Conservation (phyloP, 1,139 yeast genomes). For the Kluyveromyces sp. region DNA sequence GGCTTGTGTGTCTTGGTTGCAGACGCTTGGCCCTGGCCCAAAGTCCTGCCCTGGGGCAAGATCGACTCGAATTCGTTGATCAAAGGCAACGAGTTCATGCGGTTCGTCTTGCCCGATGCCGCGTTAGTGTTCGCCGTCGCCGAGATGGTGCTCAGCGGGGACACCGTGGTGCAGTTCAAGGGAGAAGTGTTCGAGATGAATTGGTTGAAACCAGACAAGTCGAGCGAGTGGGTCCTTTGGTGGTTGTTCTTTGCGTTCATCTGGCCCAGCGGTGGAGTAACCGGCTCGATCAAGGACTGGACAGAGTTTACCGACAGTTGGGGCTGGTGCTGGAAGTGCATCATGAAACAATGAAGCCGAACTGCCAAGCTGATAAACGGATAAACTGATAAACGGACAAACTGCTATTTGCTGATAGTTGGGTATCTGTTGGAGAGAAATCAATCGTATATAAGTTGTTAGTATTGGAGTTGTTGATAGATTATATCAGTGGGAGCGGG, state of each 20-base stretch:
- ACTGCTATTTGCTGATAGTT: too few relatives aligned
- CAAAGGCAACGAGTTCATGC: slow-evolving; percentile 18
- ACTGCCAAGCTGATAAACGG: neutral
- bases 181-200: slow-evolving; percentile 18
- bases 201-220: slow-evolving; percentile 26
- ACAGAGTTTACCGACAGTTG: slow-evolving; percentile 33
- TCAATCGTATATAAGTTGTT: too few relatives aligned
- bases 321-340: slow-evolving; percentile 25
- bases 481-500: too few relatives aligned
- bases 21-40: neutral
- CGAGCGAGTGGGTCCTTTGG: slow-evolving; percentile 29
- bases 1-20: neutral
- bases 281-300: slow-evolving; percentile 35
- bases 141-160: slow-evolving; percentile 11
- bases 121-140: neutral
- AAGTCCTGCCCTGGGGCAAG: slow-evolving; percentile 2
- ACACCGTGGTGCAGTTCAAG: slow-evolving; percentile 10
- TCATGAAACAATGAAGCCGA: neutral
- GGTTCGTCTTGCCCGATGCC: slow-evolving; percentile 3
- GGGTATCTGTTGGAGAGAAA: too few relatives aligned
- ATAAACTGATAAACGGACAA: too few relatives aligned
- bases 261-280: slow-evolving; percentile 28
- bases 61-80: slow-evolving; percentile 22
- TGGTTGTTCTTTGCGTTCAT: slow-evolving; percentile 27
- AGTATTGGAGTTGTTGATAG: too few relatives aligned